phyloP scores from a whole-genome alignment of 345 rosid genomes.

The Aurinia saxatilis region DNA sequence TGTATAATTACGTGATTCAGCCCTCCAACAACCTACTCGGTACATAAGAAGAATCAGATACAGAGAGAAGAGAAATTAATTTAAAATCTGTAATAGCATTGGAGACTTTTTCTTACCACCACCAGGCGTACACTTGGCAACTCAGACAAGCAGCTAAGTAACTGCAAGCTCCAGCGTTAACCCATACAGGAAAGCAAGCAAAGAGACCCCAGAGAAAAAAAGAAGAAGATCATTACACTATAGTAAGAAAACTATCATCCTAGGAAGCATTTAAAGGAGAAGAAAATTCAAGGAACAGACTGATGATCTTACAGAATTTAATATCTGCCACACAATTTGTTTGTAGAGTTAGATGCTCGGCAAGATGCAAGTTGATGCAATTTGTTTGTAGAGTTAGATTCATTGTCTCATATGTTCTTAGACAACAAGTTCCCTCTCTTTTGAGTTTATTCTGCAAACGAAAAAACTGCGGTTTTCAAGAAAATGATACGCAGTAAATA shows the following conservation, averaged over 20 bases:
- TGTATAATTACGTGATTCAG: slow-evolving; percentile 56
- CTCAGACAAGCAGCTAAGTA: slow-evolving; percentile 77
- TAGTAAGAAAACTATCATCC: background rate
- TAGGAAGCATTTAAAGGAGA: background rate
- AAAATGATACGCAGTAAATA: too few species aligned
- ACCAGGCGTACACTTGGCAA: slow-evolving; percentile 69
- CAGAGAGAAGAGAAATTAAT: slow-evolving; percentile 20
- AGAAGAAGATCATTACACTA: background rate
- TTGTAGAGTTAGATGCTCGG: too few species aligned
- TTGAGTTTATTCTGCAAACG: too few species aligned
- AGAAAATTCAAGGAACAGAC: background rate
- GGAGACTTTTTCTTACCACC: slow-evolving; percentile 53
- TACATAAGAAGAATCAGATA: slow-evolving; percentile 7
- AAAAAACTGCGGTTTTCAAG: too few species aligned
- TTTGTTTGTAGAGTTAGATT: too few species aligned
- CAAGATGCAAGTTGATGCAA: too few species aligned
- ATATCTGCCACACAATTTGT: slow-evolving; percentile 81
- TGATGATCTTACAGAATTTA: slow-evolving; percentile 51
- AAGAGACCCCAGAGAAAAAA: background rate
- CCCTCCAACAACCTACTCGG: slow-evolving; percentile 88
- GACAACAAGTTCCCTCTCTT: too few species aligned
- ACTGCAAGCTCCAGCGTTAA: slow-evolving; percentile 51
- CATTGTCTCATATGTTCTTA: too few species aligned
- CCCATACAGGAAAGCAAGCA: background rate
- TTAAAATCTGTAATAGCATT: too few species aligned